Evolutionary conservation across 306 rosid genomes (phyloP).

Genomic region (Prunus armeniaca): DNA sequence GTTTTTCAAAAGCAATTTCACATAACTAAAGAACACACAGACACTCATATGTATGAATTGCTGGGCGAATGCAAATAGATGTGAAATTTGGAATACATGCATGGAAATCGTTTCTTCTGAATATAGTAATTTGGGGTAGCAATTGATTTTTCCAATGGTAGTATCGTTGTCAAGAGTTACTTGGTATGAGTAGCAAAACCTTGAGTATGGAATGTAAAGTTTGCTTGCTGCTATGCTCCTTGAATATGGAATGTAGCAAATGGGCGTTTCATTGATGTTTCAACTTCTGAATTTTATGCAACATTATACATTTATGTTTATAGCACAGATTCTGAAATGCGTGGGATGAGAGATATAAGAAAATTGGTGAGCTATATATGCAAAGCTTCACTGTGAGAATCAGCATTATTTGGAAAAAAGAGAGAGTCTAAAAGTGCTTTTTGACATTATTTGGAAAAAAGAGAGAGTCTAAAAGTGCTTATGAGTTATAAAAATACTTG

Average conservation of each 20-base stretch:
- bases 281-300: not conserved
- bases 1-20: not conserved
- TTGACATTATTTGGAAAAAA: not conserved
- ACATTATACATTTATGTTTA: not conserved
- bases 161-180: no score
- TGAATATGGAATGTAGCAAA: not conserved
- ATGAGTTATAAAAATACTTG: no score
- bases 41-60: not conserved
- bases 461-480: no score
- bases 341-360: conserved; percentile 9
- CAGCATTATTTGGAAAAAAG: not conserved
- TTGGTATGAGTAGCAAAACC: no score
- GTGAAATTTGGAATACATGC: not conserved
- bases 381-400: not conserved
- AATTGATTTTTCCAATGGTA: no score
- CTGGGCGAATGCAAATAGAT: not conserved
- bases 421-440: no score
- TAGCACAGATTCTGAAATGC: not conserved
- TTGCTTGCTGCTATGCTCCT: not conserved
- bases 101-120: not conserved
- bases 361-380: conserved; percentile 1
- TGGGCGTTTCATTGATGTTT: not conserved
- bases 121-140: no score
- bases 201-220: no score
- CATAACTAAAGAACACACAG: not conserved